Evolutionary conservation across 169 alveolate genomes (phyloP).

Genomic region (Condylostoma magnum): DNA sequence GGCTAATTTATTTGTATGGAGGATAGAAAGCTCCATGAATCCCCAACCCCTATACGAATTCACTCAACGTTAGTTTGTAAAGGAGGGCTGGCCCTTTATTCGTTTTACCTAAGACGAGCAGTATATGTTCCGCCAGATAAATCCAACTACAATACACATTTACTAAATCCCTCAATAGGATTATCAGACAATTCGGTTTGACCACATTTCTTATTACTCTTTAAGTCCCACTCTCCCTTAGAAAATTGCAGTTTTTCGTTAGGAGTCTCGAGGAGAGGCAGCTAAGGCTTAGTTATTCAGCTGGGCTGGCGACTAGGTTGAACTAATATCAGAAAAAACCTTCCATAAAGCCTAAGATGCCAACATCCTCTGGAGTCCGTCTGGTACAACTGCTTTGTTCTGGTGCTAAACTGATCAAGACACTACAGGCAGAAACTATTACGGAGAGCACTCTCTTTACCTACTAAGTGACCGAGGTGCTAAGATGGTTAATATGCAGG

Average conservation of each 20-base stretch:
- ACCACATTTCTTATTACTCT: conserved; percentile 19
- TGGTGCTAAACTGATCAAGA: conserved; percentile 55
- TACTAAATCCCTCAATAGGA: conserved; percentile 25
- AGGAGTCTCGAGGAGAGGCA: conserved; percentile 21
- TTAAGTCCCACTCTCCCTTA: conserved; percentile 28
- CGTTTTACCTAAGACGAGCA: conserved; percentile 36
- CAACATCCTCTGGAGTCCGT: conserved; percentile 35
- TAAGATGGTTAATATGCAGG: conserved; percentile 35
- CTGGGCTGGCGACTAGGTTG: background rate
- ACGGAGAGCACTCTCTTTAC: conserved; percentile 54
- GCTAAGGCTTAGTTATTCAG: conserved; percentile 29
- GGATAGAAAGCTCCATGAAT: conserved; percentile 27
- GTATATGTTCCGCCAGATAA: background rate
- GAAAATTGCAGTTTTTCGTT: background rate
- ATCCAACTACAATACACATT: background rate
- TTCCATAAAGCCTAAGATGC: conserved; percentile 48
- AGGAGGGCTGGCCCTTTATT: conserved; percentile 37
- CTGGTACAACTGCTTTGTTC: conserved; percentile 41
- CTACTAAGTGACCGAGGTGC: conserved; percentile 32
- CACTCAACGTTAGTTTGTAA: conserved; percentile 33
- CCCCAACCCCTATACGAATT: conserved; percentile 24
- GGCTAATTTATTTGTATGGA: conserved; percentile 41
- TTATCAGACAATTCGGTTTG: background rate
- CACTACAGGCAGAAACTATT: conserved; percentile 59
- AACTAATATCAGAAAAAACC: conserved; percentile 14